Conservation (phyloP, 2,329 filamentous ascomycete species). For the Penicillium sp. region DNA sequence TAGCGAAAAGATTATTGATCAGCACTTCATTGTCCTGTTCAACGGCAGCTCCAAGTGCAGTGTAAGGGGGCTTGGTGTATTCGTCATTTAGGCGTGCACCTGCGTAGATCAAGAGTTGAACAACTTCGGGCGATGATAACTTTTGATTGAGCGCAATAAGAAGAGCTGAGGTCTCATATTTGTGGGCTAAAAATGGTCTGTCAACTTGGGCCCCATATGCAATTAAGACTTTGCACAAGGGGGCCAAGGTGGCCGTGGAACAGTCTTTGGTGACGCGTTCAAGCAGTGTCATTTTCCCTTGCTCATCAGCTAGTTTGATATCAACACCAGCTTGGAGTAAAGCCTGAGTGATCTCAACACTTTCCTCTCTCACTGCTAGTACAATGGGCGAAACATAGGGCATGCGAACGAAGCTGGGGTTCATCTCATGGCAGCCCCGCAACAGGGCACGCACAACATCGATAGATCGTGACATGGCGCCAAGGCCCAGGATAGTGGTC, state of each 20-base stretch:
- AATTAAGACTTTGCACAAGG: neutral
- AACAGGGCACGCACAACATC: neutral
- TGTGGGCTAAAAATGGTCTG: neutral
- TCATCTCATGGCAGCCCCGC: neutral
- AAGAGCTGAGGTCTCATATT: neutral
- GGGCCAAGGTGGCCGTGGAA: too few relatives aligned
- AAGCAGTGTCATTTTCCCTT: neutral
- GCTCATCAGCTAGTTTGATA: neutral
- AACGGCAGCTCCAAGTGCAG: constrained; percentile 13
- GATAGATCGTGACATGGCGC: neutral
- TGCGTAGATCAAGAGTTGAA: constrained; percentile 12
- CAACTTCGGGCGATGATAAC: neutral
- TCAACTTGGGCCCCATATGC: neutral
- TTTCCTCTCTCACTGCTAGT: neutral
- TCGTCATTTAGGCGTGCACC: constrained; percentile 12
- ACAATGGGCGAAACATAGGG: neutral
- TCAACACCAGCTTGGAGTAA: neutral
- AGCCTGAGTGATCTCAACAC: neutral
- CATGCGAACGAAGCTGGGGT: neutral
- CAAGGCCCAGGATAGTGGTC: neutral
- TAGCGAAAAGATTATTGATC: neutral
- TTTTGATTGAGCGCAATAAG: neutral
- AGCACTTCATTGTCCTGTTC: constrained; percentile 1
- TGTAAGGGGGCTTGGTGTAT: neutral
- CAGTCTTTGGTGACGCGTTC: neutral